Evolutionary conservation across 441 rosid genomes (phyloP), one percentile per base, ranked within the genome.

Genomic region (Eutrema salsugineum): DNA sequence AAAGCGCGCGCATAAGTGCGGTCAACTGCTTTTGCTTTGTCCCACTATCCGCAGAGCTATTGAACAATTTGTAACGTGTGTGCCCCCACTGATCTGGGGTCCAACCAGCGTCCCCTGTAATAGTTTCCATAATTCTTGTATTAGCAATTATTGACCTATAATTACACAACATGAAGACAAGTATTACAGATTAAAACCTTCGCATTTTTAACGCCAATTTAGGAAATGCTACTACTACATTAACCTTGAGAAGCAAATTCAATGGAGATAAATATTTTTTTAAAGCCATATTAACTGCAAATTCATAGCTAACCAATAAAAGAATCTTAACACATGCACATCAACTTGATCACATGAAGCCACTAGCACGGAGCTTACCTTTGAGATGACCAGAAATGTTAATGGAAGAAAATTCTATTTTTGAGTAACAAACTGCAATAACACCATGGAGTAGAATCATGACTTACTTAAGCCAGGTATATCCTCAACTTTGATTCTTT

Each of bases 21-120:
- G 88, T 88, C 86, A 88, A 82, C 69, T 84, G 83, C 75, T 93
- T 96, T 82, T 87, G 97, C 76, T 86, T 90, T 62, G 88, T 81
- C 30, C 78, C 74, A 68, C 59, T 73, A 58, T 94, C 94, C 49
- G 88, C 56, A 40, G 90, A 80, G 44, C 81, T 46, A 62, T 76
- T 87, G 62, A 85, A 85, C 53, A 83, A 49, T 80, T 81, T 90
- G 80, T 91, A 96, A 64, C 97, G 87, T 5, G 98, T 83, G 82
- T 88, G 93, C 12, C 98, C 98, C 89, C 90, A 93, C 67, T 91
- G 99, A 84, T 93, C 99, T 72, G 93, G 87, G 48, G 97, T 88
- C 99, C 98, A 96, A 40, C 99, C 99, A 0, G 99, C 97, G 78
- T 91, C 92, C 80, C 88, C 99, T 96, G 78, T 75, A 67, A 81